Evolutionary conservation across 2,329 filamentous ascomycete species (phyloP).

Genomic region (Fusarium paranaense): DNA sequence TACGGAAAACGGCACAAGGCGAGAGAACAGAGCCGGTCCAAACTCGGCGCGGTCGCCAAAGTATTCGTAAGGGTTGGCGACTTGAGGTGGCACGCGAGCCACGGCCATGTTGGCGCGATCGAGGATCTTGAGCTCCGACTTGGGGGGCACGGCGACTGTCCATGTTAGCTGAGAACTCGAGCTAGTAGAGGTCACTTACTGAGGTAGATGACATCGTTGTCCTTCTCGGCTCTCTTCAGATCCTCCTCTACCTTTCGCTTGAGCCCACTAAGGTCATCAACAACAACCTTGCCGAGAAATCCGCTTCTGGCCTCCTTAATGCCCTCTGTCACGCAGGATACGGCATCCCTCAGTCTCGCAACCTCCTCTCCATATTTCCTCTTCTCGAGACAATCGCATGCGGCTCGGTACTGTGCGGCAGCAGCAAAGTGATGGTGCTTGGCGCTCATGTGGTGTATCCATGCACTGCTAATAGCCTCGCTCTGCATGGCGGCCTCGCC

Average conservation of each 20-base stretch:
- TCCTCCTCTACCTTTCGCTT: conserved; percentile 88
- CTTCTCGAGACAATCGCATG: conserved; percentile 93
- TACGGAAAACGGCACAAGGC: conserved; percentile 94
- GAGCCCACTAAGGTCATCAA: conserved; percentile 84
- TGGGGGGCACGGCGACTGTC: conserved; percentile 80
- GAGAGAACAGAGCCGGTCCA: conserved; percentile 86
- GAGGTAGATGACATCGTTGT: conserved; percentile 96
- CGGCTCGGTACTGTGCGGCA: conserved; percentile 91
- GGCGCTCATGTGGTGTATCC: conserved; percentile 97
- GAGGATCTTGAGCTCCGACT: conserved; percentile 86
- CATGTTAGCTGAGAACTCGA: conserved; percentile 45
- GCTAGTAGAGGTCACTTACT: conserved; percentile 57
- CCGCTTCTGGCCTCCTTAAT: conserved; percentile 80
- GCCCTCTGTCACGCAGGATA: conserved; percentile 85
- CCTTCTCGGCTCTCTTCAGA: conserved; percentile 90
- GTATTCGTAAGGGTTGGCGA: conserved; percentile 82
- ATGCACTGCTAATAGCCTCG: conserved; percentile 88
- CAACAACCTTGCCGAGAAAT: conserved; percentile 84
- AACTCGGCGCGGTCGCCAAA: conserved; percentile 85
- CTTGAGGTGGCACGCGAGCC: conserved; percentile 81
- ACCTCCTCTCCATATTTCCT: conserved; percentile 96
- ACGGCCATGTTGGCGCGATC: conserved; percentile 91
- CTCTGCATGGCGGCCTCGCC: conserved; percentile 90
- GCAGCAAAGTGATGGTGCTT: conserved; percentile 98
- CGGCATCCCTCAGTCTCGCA: conserved; percentile 83